A percentile compares a stretch with the other conserved stretches of the same genome.
Evolutionary conservation across 1,284 basidiomycete genomes (phyloP).

Genomic region (Phellopilus nigrolimitatus): DNA sequence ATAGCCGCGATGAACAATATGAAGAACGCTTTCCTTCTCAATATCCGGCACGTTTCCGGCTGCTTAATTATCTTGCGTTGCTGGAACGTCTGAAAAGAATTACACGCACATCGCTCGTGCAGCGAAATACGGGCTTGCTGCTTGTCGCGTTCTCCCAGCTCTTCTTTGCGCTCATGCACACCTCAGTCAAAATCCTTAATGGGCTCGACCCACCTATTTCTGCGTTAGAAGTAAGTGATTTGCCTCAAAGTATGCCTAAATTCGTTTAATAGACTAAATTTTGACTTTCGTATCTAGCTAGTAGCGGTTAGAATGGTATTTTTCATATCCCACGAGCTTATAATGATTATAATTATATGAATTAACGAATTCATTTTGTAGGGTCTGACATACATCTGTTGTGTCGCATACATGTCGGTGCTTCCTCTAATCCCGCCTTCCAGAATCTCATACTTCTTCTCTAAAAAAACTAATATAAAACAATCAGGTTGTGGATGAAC

Average conservation of each 20-base stretch:
- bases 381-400: slow-evolving; percentile 42
- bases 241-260: neutral
- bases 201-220: slow-evolving; percentile 52
- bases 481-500: neutral
- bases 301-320: slow-evolving; percentile 46
- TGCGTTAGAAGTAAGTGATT: slow-evolving; percentile 44
- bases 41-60: neutral
- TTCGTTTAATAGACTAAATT: neutral
- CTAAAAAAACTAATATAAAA: no score
- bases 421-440: neutral
- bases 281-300: slow-evolving; percentile 29
- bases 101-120: neutral
- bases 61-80: neutral
- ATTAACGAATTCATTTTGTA: slow-evolving; percentile 19
- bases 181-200: slow-evolving; percentile 57
- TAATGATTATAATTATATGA: no score
- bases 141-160: slow-evolving; percentile 54
- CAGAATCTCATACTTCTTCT: no score
- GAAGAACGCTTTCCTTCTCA: neutral
- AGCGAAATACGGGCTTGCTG: slow-evolving; percentile 54
- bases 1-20: no score
- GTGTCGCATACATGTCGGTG: slow-evolving; percentile 39
- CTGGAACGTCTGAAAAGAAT: neutral
- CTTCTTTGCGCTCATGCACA: slow-evolving; percentile 58
- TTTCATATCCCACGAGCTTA: neutral